These are phyloP conservation scores for Thymus quinquecostatus DNA, from an alignment of 257 asterid genomes.

Conservation along the genomic window DNA sequence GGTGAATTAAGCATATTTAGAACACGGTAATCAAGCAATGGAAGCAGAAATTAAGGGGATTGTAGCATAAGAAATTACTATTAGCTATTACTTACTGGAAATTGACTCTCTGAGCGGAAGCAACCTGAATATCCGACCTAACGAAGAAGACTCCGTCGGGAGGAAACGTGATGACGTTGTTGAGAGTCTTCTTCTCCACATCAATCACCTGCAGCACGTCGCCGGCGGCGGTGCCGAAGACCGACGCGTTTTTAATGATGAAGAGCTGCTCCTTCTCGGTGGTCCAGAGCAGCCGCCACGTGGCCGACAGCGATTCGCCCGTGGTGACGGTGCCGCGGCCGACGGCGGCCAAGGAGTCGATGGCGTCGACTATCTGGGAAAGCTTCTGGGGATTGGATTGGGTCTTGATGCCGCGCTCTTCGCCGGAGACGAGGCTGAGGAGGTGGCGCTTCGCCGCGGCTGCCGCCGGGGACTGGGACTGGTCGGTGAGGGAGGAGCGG, in stretches of 20 bases:
- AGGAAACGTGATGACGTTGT: constrained; percentile 85
- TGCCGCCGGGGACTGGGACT: constrained; percentile 44
- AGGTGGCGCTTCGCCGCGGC: constrained; percentile 80
- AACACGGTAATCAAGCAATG: neutral
- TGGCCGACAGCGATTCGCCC: constrained; percentile 55
- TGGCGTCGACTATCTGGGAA: constrained; percentile 60
- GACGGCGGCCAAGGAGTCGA: constrained; percentile 57
- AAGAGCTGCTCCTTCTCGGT: constrained; percentile 97
- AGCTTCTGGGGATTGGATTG: constrained; percentile 73
- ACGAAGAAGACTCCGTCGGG: constrained; percentile 94
- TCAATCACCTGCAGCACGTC: constrained; percentile 90
- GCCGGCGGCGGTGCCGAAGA: constrained; percentile 81
- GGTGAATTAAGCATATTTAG: constrained; percentile 6
- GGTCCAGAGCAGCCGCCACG: constrained; percentile 97
- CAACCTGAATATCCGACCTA: constrained; percentile 75
- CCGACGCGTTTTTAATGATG: constrained; percentile 59
- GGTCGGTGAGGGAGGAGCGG: constrained; percentile 67
- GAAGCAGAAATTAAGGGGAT: too few species aligned
- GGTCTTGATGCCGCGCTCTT: constrained; percentile 84
- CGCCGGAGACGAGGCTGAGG: constrained; percentile 77
- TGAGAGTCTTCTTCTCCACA: constrained; percentile 57
- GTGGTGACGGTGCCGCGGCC: constrained; percentile 71
- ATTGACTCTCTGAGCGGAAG: constrained; percentile 77
- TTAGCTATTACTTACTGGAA: constrained; percentile 50
- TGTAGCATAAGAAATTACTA: neutral